Base-by-base conservation (phyloP, 2,329 filamentous ascomycete genomes). In the Penicillium sp. region DNA sequence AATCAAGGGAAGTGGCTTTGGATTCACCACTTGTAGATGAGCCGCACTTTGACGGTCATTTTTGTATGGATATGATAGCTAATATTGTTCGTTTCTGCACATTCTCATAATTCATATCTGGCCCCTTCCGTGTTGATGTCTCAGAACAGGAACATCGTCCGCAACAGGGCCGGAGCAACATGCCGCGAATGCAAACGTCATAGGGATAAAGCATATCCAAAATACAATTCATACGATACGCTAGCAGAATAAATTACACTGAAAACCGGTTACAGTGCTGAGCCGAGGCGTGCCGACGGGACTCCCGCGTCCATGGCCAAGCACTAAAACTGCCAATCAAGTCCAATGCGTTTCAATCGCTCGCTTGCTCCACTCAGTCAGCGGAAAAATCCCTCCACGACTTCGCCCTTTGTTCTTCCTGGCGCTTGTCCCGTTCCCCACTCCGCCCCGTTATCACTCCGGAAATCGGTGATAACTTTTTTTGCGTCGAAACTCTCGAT, bases 231-330 rank as follows among this genome's bases (percentile, higher is more conserved):
- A 16, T 35, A 48, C 21, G 14, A 35, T 33, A 48, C 31, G n/a
- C 26, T 31, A 47, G 16, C 26, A 8, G 22, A 35, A 66, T 65
- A 60, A 62, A 64, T 48, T 57, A 62, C 59, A 27, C 24, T 46
- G 26, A 53, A 58, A 60, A 55, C 53, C 65, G 62, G 63, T 67
- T 66, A 69, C 62, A 60, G 3, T 22, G 19, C 51, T 60, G 63
- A 72, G 62, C 71, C 70, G 71, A 73, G 70, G 71, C 68, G 64
- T 71, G 65, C 70, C 70, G 70, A 73, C 59, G 58, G 55, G 27
- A 51, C 60, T 64, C 62, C 70, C 66, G 70, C 67, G 57, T 39
- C 9, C 33, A 27, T 16, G 19, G 45, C 45, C 45, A 47, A 47
- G 45, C 45, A 27, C 54, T 22, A 31, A 22, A 29, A 50, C 48